phyloP scores from a whole-genome alignment of 306 rosid species.

The Acacia acuminata region DNA sequence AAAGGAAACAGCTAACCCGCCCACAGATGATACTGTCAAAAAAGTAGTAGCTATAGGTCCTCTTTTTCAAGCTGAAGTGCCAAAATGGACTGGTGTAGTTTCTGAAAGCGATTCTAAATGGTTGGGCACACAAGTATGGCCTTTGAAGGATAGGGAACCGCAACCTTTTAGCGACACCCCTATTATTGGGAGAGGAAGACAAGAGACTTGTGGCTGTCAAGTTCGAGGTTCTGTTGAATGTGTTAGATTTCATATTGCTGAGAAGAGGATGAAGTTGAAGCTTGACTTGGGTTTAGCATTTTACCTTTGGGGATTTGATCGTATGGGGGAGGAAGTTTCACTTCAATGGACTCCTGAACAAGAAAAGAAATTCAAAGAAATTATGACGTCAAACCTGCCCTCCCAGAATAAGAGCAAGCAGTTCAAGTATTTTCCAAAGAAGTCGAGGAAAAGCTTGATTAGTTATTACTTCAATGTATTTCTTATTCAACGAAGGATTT shows the following conservation, averaged over 20 bases:
- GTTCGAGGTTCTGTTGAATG: slow-evolving; percentile 72
- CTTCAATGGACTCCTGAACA: slow-evolving; percentile 79
- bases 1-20: not conserved
- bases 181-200: slow-evolving; percentile 56
- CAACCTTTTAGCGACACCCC: slow-evolving; percentile 8
- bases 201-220: slow-evolving; percentile 53
- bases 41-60: slow-evolving; percentile 48
- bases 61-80: slow-evolving; percentile 64
- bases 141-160: slow-evolving; percentile 35
- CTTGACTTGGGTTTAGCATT: slow-evolving; percentile 68
- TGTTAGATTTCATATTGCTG: slow-evolving; percentile 81
- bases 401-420: slow-evolving; percentile 22
- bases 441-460: slow-evolving; percentile 59
- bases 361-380: slow-evolving; percentile 66
- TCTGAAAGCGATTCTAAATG: slow-evolving; percentile 74
- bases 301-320: slow-evolving; percentile 69
- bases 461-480: slow-evolving; percentile 85
- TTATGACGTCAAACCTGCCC: slow-evolving; percentile 42
- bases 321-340: slow-evolving; percentile 86
- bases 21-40: slow-evolving; percentile 29
- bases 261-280: slow-evolving; percentile 71
- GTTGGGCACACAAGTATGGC: slow-evolving; percentile 73
- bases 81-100: slow-evolving; percentile 68
- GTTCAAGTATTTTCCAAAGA: slow-evolving; percentile 55
- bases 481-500: slow-evolving; percentile 67